Conservation (phyloP, 2,329 filamentous ascomycete species). For the Anisogramma anomala region DNA sequence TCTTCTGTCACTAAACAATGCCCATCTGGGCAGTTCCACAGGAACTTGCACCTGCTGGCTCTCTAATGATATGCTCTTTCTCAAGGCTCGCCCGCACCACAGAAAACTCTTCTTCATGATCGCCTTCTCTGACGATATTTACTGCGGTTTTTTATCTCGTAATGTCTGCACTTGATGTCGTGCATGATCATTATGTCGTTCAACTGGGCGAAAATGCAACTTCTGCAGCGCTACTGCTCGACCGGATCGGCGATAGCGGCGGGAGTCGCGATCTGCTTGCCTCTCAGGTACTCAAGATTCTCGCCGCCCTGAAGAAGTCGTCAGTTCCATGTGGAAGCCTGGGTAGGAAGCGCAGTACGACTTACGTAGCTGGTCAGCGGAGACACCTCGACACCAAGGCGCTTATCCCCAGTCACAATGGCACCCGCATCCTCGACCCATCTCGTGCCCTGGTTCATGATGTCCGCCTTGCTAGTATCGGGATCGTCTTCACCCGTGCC, state of each 20-base stretch:
- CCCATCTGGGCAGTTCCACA: not conserved
- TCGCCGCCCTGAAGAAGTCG: slow-evolving; percentile 42
- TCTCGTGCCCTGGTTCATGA: slow-evolving; percentile 77
- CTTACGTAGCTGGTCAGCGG: slow-evolving; percentile 92
- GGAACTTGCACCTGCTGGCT: not conserved
- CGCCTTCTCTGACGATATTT: no score
- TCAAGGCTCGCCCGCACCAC: no score
- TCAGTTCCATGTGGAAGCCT: slow-evolving; percentile 12
- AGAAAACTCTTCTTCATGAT: no score
- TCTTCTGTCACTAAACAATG: not conserved
- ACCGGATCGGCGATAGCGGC: slow-evolving; percentile 35
- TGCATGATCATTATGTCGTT: not conserved
- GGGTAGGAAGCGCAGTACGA: slow-evolving; percentile 23
- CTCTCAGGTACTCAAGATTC: slow-evolving; percentile 45
- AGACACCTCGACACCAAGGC: slow-evolving; percentile 74
- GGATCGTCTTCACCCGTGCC: slow-evolving; percentile 87
- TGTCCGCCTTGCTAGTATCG: slow-evolving; percentile 82
- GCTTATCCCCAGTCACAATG: slow-evolving; percentile 53
- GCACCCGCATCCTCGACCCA: slow-evolving; percentile 77
- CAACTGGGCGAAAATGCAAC: not conserved
- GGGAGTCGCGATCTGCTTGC: slow-evolving; percentile 40
- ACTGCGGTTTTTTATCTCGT: not conserved
- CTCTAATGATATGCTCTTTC: not conserved
- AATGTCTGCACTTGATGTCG: not conserved
- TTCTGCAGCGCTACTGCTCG: slow-evolving; percentile 6